Evolutionary conservation across 495 filamentous ascomycete species (phyloP).

Genomic region (Aspergillus cavernicola): DNA sequence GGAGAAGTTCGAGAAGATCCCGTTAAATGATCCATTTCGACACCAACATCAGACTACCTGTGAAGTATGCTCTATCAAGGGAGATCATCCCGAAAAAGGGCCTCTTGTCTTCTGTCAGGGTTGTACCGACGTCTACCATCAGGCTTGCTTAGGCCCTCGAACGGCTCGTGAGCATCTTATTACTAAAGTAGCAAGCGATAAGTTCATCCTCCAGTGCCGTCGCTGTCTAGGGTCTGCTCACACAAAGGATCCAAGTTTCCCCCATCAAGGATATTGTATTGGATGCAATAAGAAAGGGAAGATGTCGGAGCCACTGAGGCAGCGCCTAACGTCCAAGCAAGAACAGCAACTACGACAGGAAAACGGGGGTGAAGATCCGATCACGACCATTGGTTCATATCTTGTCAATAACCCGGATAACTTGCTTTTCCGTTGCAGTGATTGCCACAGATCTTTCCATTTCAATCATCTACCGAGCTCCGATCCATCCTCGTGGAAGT

Average conservation of each 20-base stretch:
- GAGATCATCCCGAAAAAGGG: slow-evolving; percentile 52
- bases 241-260: slow-evolving; percentile 64
- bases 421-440: slow-evolving; percentile 75
- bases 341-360: slow-evolving; percentile 77
- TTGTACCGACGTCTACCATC: slow-evolving; percentile 79
- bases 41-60: slow-evolving; percentile 65
- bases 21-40: slow-evolving; percentile 58
- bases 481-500: slow-evolving; percentile 55
- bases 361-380: slow-evolving; percentile 74
- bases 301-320: slow-evolving; percentile 66
- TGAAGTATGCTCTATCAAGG: slow-evolving; percentile 61
- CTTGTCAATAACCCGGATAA: slow-evolving; percentile 72
- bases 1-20: slow-evolving; percentile 61
- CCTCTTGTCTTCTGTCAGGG: slow-evolving; percentile 83
- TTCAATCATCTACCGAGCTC: slow-evolving; percentile 62
- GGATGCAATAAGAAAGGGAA: slow-evolving; percentile 57
- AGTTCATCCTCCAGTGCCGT: slow-evolving; percentile 87
- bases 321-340: slow-evolving; percentile 65
- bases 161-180: slow-evolving; percentile 78
- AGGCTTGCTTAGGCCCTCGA: slow-evolving; percentile 72
- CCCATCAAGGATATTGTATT: slow-evolving; percentile 67
- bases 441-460: slow-evolving; percentile 78
- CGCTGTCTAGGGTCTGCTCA: slow-evolving; percentile 67
- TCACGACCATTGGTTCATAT: slow-evolving; percentile 54
- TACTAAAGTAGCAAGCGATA: slow-evolving; percentile 74